Evolutionary conservation across 2,329 filamentous ascomycete species (phyloP).

Genomic region (Ceratocystiopsis brevicomis): DNA sequence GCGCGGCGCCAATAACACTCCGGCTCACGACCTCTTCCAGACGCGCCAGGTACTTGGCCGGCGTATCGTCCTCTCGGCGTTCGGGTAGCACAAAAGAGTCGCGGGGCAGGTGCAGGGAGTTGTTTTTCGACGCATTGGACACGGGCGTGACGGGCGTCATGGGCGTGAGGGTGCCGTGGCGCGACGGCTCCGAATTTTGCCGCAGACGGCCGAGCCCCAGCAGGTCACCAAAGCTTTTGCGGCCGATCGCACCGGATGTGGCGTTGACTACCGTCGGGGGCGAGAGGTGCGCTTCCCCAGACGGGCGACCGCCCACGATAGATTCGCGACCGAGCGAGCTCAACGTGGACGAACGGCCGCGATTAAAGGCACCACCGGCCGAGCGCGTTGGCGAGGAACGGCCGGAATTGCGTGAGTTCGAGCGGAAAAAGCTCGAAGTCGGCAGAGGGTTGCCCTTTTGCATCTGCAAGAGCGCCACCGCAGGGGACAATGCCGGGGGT

Average conservation of each 20-base stretch:
- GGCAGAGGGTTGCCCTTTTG: conserved; percentile 24
- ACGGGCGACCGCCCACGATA: conserved; percentile 51
- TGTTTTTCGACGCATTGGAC: conserved; percentile 56
- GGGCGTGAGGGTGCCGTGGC: conserved; percentile 49
- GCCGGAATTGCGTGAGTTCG: conserved; percentile 31
- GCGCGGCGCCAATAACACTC: conserved; percentile 63
- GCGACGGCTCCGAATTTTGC: conserved; percentile 55
- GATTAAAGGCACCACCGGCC: neutral
- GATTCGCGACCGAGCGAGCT: conserved; percentile 61
- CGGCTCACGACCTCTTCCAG: conserved; percentile 65
- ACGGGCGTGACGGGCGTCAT: conserved; percentile 50
- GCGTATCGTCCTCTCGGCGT: conserved; percentile 70
- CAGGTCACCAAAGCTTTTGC: conserved; percentile 83
- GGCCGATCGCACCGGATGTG: conserved; percentile 51
- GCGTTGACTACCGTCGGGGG: conserved; percentile 57
- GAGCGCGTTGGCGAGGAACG: conserved; percentile 46
- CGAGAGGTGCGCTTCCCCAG: conserved; percentile 49
- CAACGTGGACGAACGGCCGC: conserved; percentile 76
- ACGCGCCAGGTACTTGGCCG: conserved; percentile 70
- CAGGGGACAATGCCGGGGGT: conserved; percentile 13
- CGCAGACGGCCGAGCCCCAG: conserved; percentile 62
- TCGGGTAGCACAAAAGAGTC: conserved; percentile 57
- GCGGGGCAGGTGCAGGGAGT: conserved; percentile 59
- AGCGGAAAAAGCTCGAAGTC: conserved; percentile 30
- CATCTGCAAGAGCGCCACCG: conserved; percentile 14